phyloP scores from a whole-genome alignment of 2,329 filamentous ascomycete species.

The Lizonia empirigonia region DNA sequence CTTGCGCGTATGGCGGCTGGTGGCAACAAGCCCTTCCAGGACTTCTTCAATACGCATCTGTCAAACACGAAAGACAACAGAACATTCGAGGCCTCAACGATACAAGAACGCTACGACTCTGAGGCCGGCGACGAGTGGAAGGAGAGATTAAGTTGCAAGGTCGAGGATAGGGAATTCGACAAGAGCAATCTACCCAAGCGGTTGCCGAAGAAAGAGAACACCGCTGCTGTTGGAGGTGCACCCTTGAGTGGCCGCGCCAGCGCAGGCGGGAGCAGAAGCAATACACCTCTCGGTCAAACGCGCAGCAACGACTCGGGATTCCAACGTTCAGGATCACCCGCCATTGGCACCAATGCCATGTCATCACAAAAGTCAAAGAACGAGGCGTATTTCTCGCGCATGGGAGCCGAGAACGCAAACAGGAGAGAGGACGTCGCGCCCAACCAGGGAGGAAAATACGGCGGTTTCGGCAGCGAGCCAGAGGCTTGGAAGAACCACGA shows the following conservation, averaged over 20 bases:
- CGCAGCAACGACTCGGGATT: slow-evolving; percentile 38
- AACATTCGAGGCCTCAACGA: slow-evolving; percentile 83
- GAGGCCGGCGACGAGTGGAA: slow-evolving; percentile 96
- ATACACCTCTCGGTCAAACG: slow-evolving; percentile 48
- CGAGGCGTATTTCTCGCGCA: slow-evolving; percentile 86
- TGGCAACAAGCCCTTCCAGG: slow-evolving; percentile 85
- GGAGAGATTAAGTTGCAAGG: slow-evolving; percentile 82
- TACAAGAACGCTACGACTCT: slow-evolving; percentile 86
- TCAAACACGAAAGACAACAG: slow-evolving; percentile 53
- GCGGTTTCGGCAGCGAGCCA: slow-evolving; percentile 83
- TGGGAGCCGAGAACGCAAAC: slow-evolving; percentile 82
- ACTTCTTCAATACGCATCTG: slow-evolving; percentile 74
- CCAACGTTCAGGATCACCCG: slow-evolving; percentile 45
- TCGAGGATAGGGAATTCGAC: slow-evolving; percentile 86
- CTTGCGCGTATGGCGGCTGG: slow-evolving; percentile 92
- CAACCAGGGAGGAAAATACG: slow-evolving; percentile 89
- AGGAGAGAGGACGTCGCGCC: slow-evolving; percentile 78
- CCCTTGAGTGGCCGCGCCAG: slow-evolving; percentile 43
- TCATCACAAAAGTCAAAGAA: slow-evolving; percentile 64
- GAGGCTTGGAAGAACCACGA: slow-evolving; percentile 55
- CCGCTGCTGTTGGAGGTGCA: slow-evolving; percentile 30
- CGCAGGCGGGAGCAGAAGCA: slow-evolving; percentile 44
- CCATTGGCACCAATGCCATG: slow-evolving; percentile 48
- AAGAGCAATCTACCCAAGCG: slow-evolving; percentile 65
- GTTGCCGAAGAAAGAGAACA: slow-evolving; percentile 42